phyloP scores from a whole-genome alignment of 1,139 yeast species.

The Yamadazyma triangularis region DNA sequence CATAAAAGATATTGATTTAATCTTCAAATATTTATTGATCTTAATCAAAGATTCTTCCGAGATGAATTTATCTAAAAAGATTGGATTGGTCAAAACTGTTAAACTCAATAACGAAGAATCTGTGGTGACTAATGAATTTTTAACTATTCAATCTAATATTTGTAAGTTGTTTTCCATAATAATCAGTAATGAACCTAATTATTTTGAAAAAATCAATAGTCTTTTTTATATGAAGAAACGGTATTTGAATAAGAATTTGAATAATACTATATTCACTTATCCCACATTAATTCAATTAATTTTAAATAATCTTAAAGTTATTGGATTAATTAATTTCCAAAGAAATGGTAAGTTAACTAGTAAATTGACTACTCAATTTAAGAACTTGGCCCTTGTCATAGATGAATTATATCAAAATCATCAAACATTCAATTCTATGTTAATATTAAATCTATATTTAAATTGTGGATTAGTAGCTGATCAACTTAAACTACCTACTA shows the following conservation, averaged over 20 bases:
- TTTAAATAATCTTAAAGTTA: constrained; percentile 55
- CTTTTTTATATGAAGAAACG: constrained; percentile 54
- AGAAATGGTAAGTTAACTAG: constrained; percentile 17
- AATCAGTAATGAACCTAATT: constrained; percentile 37
- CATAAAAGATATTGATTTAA: constrained; percentile 37
- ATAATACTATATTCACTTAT: constrained; percentile 58
- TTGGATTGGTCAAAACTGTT: constrained; percentile 34
- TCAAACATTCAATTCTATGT: constrained; percentile 44
- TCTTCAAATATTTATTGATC: constrained; percentile 39
- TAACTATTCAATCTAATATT: constrained; percentile 61
- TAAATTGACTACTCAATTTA: constrained; percentile 51
- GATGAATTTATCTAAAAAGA: constrained; percentile 30
- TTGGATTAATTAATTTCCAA: constrained; percentile 26
- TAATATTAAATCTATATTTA: constrained; percentile 48
- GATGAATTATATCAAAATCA: constrained; percentile 59
- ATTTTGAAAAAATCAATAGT: constrained; percentile 49
- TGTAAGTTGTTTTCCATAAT: constrained; percentile 68
- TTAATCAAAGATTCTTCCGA: constrained; percentile 30
- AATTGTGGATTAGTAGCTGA: constrained; percentile 70
- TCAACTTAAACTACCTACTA: constrained; percentile 49
- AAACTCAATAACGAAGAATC: constrained; percentile 28
- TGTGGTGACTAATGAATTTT: constrained; percentile 31
- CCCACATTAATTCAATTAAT: constrained; percentile 68
- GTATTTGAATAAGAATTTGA: constrained; percentile 50
- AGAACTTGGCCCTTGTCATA: constrained; percentile 66